Evolutionary conservation across 768 basidiomycete genomes (phyloP), one percentile per base, ranked within the genome.

Genomic region (Leucocoprinus sp.): DNA sequence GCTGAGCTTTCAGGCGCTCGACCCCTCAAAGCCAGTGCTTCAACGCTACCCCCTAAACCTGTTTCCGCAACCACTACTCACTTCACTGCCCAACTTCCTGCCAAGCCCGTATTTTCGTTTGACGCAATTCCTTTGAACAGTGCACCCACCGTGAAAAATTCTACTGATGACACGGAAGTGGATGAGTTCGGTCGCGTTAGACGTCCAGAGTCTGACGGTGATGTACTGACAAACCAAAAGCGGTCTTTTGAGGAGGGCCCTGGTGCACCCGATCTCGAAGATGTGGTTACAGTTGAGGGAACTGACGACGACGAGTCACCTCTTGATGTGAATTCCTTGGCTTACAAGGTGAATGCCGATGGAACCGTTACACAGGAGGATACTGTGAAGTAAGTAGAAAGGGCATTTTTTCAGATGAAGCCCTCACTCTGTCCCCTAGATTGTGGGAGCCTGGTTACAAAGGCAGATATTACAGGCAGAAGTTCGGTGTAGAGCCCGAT

Each of bases 401-500:
- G 11, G 14, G 38, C 26, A 51, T 19, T 15, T 43, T 35, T 18
- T 36, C 31, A 38, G 34, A n/a, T 9, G 27, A 37, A 5, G 33
- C 17, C n/a, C 42, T 52, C 47, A 50, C 42, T 11, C n/a, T 31
- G 28, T 27, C 43, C 50, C 19, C 4, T 55, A 97, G 95, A 58
- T 67, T 98, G 17, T 99, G 90, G 82, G 93, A 98, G 62, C 82
- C 93, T 1, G 96, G 95, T 21, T 99, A 99, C 64, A 82, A 80
- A 60, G 90, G 93, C 54, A 79, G 96, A 31, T 99, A 99, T 61
- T 99, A 99, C 56, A 72, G 75, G 37, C 84, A 89, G 57, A 99
- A 99, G 66, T 99, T 98, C 57, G 83, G 82, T 2, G 68, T 89
- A 9, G 76, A 84, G 52, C 61, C 73, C 15, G 72, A 65, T n/a